Conservation (phyloP, 495 filamentous ascomycete genomes). For the Xylaria scruposa region DNA sequence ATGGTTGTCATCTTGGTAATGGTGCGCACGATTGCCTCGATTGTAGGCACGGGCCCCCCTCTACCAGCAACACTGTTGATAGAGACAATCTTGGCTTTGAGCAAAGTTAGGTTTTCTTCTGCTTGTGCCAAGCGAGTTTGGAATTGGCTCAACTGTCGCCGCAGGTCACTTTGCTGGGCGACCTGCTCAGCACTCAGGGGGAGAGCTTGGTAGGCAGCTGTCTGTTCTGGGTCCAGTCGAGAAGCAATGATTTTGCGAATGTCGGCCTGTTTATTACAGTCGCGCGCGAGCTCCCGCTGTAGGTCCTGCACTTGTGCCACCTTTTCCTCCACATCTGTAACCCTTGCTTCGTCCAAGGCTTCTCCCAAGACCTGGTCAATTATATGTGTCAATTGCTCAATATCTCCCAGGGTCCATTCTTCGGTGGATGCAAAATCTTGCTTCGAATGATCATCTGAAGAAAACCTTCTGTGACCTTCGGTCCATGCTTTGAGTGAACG, state of each 20-base stretch:
- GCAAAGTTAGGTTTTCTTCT: constrained; percentile 79
- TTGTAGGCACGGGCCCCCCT: constrained; percentile 68
- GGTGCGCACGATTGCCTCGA: constrained; percentile 89
- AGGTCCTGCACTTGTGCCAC: constrained; percentile 66
- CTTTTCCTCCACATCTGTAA: constrained; percentile 69
- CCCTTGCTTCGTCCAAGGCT: constrained; percentile 68
- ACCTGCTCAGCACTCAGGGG: constrained; percentile 84
- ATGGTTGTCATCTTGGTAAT: constrained; percentile 92
- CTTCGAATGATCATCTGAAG: constrained; percentile 56
- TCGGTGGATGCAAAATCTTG: constrained; percentile 68
- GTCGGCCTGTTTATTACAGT: constrained; percentile 74
- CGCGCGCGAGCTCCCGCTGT: constrained; percentile 67
- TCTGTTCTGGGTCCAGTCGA: constrained; percentile 65
- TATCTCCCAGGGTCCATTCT: constrained; percentile 74
- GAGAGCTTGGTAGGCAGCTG: constrained; percentile 63
- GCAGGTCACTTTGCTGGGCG: constrained; percentile 80
- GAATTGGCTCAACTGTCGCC: constrained; percentile 70
- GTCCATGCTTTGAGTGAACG: constrained; percentile 76
- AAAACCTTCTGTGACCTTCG: constrained; percentile 62
- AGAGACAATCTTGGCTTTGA: constrained; percentile 79
- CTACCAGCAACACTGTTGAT: constrained; percentile 52
- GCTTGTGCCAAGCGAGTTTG: constrained; percentile 76
- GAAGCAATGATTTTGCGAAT: constrained; percentile 72
- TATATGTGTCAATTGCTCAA: constrained; percentile 65
- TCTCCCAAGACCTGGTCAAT: constrained; percentile 60